Base-by-base conservation (phyloP, 2,329 filamentous ascomycete species). In the Aureobasidium lini region DNA sequence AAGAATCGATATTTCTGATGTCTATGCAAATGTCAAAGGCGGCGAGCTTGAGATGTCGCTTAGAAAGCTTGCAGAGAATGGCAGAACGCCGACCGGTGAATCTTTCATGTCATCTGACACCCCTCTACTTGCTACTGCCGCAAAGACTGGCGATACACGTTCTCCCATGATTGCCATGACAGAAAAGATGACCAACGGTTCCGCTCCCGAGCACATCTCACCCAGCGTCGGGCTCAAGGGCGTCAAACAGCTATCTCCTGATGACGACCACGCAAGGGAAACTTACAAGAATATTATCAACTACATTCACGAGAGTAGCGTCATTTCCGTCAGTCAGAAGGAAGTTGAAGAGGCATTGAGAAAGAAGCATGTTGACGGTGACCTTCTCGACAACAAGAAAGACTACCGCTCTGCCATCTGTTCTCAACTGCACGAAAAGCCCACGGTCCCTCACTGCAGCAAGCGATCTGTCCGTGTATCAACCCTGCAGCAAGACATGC, bases 11-110 rank as follows among this genome's bases (percentile, higher is more conserved):
- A 73, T 82, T 36, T 76, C 76, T 4, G 77, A 82, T 61, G 77
- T 81, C 10, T 82, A 77, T 64, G 77, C 74, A n/a, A 81, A 81
- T 64, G 66, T 81, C 49, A 82, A 82, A 65, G 79, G 78, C 23
- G 77, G 76, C n/a, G 69, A 77, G 62, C 70, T 66, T 60, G 78
- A 81, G 66, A 79, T 81, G 72, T 79, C 74, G 0, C 80, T 81
- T 64, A 75, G 72, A 7, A 67, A 70, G 3, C 59, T 76, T 16
- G 69, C 69, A 23, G 72, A 67, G 58, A 70, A 68, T 43, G 68
- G 66, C 3, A 66, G 70, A 42, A 71, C 76, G 61, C 67, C 67
- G 13, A 68, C 74, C 40, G 74, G 69, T n/a, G 71, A 75, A 63
- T 68, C 66, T 53, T 64, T 79, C 2, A 73, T 80, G 50, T 68